These are phyloP conservation scores for Candida sakaeoensis DNA, from an alignment of 805 yeast genomes.

Conservation along the genomic window DNA sequence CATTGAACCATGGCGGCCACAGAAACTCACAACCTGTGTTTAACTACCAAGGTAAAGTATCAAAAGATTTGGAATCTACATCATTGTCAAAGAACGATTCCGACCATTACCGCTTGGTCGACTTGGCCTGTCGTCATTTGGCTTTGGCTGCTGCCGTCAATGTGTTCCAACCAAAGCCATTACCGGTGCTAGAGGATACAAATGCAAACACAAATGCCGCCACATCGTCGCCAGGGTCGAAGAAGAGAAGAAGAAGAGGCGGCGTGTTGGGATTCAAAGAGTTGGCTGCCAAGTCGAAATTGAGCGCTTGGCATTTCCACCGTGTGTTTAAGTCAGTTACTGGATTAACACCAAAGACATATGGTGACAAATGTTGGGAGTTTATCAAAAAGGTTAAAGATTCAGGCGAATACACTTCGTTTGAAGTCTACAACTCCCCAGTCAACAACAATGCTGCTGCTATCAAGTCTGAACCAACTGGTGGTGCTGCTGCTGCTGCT, in stretches of 20 bases:
- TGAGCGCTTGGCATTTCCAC: constrained; percentile 92
- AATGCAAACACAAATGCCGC: too few relatives aligned
- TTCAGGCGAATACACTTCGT: constrained; percentile 14
- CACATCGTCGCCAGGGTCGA: constrained; percentile 12
- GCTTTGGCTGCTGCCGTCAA: constrained; percentile 69
- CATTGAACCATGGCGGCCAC: constrained; percentile 17
- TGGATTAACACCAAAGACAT: constrained; percentile 83
- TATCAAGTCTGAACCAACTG: too few relatives aligned
- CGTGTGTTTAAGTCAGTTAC: constrained; percentile 83
- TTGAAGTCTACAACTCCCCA: constrained; percentile 8
- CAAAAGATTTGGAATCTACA: constrained; percentile 21
- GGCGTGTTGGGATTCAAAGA: constrained; percentile 83
- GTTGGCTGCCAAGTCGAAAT: constrained; percentile 76
- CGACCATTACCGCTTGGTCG: constrained; percentile 67
- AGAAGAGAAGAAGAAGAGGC: constrained; percentile 61
- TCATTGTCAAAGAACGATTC: constrained; percentile 54
- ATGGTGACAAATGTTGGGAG: constrained; percentile 80
- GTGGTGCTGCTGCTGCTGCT: too few relatives aligned
- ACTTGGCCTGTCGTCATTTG: constrained; percentile 78
- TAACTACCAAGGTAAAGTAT: constrained; percentile 19
- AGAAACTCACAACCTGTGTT: constrained; percentile 29
- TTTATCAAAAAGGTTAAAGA: constrained; percentile 39
- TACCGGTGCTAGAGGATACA: constrained; percentile 12
- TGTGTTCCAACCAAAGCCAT: constrained; percentile 25
- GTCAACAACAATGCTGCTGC: not conserved